A percentile compares a stretch with the other conserved stretches of the same genome.
Conservation (phyloP, 2,329 filamentous ascomycete species). For the Aspergillus sergii region DNA sequence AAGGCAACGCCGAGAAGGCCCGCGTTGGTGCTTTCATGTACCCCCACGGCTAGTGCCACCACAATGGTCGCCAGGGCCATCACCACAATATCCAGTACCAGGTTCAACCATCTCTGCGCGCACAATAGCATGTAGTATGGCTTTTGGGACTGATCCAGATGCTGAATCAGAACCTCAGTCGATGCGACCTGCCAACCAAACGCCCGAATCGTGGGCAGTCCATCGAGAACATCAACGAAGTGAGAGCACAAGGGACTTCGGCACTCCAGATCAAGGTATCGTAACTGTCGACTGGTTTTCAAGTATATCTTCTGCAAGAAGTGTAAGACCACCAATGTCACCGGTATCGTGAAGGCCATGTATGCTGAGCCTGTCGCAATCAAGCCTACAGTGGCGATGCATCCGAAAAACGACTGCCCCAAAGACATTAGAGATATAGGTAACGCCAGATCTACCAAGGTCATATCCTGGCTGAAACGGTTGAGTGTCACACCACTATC, state of each 20-base stretch:
- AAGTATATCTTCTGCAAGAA: slow-evolving; percentile 46
- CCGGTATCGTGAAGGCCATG: slow-evolving; percentile 41
- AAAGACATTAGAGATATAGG: slow-evolving; percentile 16
- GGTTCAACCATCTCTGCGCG: slow-evolving; percentile 47
- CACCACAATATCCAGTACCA: slow-evolving; percentile 48
- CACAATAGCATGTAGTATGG: slow-evolving; percentile 50
- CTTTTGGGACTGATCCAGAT: slow-evolving; percentile 46
- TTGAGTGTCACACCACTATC: slow-evolving; percentile 17
- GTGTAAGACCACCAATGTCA: slow-evolving; percentile 45
- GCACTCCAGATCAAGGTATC: slow-evolving; percentile 56
- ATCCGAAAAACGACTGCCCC: not conserved
- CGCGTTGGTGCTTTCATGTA: slow-evolving; percentile 36
- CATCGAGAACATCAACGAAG: slow-evolving; percentile 54
- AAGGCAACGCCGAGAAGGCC: slow-evolving; percentile 52
- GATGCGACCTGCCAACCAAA: slow-evolving; percentile 52
- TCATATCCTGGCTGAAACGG: slow-evolving; percentile 33
- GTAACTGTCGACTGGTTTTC: slow-evolving; percentile 49
- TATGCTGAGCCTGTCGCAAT: slow-evolving; percentile 41
- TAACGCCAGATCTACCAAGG: slow-evolving; percentile 24
- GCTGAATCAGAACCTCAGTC: slow-evolving; percentile 36
- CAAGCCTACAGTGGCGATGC: not conserved
- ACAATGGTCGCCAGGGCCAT: slow-evolving; percentile 45
- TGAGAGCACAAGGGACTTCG: slow-evolving; percentile 55
- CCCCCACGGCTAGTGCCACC: slow-evolving; percentile 45
- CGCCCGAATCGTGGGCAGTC: slow-evolving; percentile 53